phyloP scores from a whole-genome alignment of 805 yeast species.

The Candida manassasensis region DNA sequence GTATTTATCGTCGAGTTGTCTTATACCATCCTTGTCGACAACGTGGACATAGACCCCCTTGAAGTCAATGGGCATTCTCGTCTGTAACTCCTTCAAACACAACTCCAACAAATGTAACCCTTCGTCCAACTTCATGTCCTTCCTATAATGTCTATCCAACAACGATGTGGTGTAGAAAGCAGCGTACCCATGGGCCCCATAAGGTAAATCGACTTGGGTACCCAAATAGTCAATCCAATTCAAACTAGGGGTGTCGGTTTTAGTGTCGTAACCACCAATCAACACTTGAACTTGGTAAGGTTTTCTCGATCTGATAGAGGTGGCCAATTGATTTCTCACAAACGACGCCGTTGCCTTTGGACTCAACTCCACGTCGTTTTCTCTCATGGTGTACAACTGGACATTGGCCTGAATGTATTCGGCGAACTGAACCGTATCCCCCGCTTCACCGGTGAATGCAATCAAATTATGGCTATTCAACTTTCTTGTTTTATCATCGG shows the following conservation, averaged over 20 bases:
- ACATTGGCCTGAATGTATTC: conserved; percentile 92
- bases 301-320: conserved; percentile 78
- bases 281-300: conserved; percentile 94
- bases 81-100: conserved; percentile 74
- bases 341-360: conserved; percentile 86
- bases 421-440: conserved; percentile 93
- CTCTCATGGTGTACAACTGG: conserved; percentile 82
- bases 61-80: conserved; percentile 89
- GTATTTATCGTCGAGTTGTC: conserved; percentile 22
- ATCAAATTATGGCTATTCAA: conserved; percentile 73
- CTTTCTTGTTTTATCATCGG: conserved; percentile 46
- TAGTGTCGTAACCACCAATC: conserved; percentile 75
- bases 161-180: conserved; percentile 89
- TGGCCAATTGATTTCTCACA: conserved; percentile 83
- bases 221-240: conserved; percentile 94
- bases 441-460: conserved; percentile 94
- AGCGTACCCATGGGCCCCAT: conserved; percentile 98
- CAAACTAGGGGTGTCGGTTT: conserved; percentile 56
- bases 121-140: conserved; percentile 68
- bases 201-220: conserved; percentile 84
- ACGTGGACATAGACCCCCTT: conserved; percentile 76
- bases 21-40: conserved; percentile 59
- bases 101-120: conserved; percentile 69
- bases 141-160: conserved; percentile 83
- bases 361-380: conserved; percentile 67